Evolutionary conservation across 78 protist species (phyloP), one percentile per base, ranked within the genome.

Genomic region (Salpingoeca rosetta): DNA sequence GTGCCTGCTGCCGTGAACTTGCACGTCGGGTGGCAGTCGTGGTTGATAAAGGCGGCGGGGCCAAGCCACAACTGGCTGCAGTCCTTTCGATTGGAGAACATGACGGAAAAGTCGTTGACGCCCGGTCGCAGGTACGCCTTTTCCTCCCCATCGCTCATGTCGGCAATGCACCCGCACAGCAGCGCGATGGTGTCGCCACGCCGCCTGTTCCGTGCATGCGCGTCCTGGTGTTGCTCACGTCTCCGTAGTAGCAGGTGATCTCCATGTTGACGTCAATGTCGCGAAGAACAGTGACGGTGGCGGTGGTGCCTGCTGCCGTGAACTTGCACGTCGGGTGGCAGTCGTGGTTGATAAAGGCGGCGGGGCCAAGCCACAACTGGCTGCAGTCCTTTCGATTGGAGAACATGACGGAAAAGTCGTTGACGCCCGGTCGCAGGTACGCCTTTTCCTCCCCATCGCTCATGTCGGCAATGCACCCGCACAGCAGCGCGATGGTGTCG

Each of bases 311-410:
- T n/a, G n/a, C n/a, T n/a, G n/a, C n/a, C n/a, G n/a, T n/a, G n/a
- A n/a, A n/a, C n/a, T n/a, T 45, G 11, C 57, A 28, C 41, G 44
- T 72, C 27, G 86, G 86, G 10, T 31, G 38, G 80, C 86, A 84
- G 37, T 57, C 88, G 27, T 85, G 88, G 75, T 85, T 85, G 38
- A 85, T 41, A 75, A 79, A 85, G 7, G 88, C 82, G 12, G 88
- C 88, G 24, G 88, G 88, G 25, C 88, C 88, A 2, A 85, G 75
- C 88, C 88, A 85, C 44, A 85, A 84, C 82, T 85, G 88, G 12
- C 84, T 84, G 51, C 83, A 79, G 28, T 41, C 88, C 82, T 85
- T 85, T n/a, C 88, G 88, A 11, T 43, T 56, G 44, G 80, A 56
- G 39, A 79, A 85, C 88, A 85, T 85, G 36, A 85, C 88, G 27